Evolutionary conservation across 2,329 filamentous ascomycete species (phyloP).

Genomic region (Phaeosphaeria sp.): DNA sequence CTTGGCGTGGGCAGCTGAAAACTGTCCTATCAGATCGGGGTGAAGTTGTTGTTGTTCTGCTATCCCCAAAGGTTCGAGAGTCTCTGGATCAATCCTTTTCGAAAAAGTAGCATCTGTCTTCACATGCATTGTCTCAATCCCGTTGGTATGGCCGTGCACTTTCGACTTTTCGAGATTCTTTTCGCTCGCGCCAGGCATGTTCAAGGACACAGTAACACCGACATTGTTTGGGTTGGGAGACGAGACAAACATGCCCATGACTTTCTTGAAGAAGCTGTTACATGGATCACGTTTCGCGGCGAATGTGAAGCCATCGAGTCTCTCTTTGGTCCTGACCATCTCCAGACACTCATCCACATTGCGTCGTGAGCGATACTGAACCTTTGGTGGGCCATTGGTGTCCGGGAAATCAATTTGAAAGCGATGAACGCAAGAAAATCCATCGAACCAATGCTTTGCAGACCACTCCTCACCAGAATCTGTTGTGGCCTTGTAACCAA

Average conservation of each 20-base stretch:
- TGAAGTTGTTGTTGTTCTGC: slow-evolving; percentile 68
- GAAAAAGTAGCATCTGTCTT: slow-evolving; percentile 64
- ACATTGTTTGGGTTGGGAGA: slow-evolving; percentile 59
- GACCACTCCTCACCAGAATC: slow-evolving; percentile 64
- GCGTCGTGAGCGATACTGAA: slow-evolving; percentile 74
- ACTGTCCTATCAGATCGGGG: slow-evolving; percentile 69
- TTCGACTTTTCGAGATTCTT: slow-evolving; percentile 12
- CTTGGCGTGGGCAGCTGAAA: slow-evolving; percentile 75
- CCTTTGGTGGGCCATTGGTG: slow-evolving; percentile 47
- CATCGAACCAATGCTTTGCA: slow-evolving; percentile 82
- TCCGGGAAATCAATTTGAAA: slow-evolving; percentile 68
- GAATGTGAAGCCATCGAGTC: slow-evolving; percentile 66
- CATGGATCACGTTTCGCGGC: slow-evolving; percentile 77
- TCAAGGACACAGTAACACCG: slow-evolving; percentile 69
- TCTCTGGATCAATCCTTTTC: slow-evolving; percentile 70
- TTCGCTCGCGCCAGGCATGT: slow-evolving; percentile 62
- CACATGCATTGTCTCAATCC: slow-evolving; percentile 61
- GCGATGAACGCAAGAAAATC: slow-evolving; percentile 72
- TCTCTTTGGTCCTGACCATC: slow-evolving; percentile 66
- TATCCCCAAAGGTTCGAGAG: slow-evolving; percentile 74
- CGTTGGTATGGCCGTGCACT: slow-evolving; percentile 40
- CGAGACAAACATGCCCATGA: slow-evolving; percentile 66
- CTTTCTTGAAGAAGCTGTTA: slow-evolving; percentile 73
- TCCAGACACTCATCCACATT: slow-evolving; percentile 70
- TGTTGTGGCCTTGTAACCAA: slow-evolving; percentile 68